Conservation (phyloP, 2,329 filamentous ascomycete species). For the Hortaea werneckii region DNA sequence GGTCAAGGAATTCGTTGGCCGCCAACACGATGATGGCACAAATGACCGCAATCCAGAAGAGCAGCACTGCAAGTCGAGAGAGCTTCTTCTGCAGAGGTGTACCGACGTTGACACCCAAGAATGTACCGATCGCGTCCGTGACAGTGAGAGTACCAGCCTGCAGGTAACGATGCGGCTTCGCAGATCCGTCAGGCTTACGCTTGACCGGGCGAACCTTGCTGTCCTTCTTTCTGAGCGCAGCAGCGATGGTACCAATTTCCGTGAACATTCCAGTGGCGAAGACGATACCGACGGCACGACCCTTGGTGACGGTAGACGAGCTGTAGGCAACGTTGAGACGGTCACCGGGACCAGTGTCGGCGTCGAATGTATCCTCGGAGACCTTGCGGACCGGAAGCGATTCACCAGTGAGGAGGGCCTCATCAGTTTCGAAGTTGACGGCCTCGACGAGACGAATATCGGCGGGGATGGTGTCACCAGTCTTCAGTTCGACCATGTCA, state of each 20-base stretch:
- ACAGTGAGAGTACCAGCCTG: constrained; percentile 44
- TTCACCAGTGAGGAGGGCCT: constrained; percentile 65
- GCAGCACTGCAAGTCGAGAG: constrained; percentile 70
- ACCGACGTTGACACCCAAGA: constrained; percentile 60
- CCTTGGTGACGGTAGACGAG: constrained; percentile 61
- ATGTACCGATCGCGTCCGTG: constrained; percentile 49
- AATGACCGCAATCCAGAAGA: constrained; percentile 65
- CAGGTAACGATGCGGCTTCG: constrained; percentile 28
- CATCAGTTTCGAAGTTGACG: constrained; percentile 62
- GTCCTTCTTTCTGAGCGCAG: constrained; percentile 52
- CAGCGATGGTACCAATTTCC: constrained; percentile 67
- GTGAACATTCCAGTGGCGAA: constrained; percentile 63
- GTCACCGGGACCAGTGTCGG: constrained; percentile 53
- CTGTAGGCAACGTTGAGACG: constrained; percentile 62
- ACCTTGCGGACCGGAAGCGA: constrained; percentile 59
- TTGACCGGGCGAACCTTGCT: constrained; percentile 33
- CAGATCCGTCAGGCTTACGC: constrained; percentile 26
- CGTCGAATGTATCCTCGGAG: constrained; percentile 43
- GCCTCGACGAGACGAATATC: constrained; percentile 34
- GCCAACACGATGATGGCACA: constrained; percentile 60
- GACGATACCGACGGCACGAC: constrained; percentile 59
- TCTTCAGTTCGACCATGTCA: constrained; percentile 37
- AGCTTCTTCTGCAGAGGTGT: constrained; percentile 79
- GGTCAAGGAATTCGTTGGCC: constrained; percentile 46
- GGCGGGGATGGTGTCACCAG: constrained; percentile 41